Conservation (phyloP, 2,329 filamentous ascomycete genomes). For the Pseudogymnoascus sp. region DNA sequence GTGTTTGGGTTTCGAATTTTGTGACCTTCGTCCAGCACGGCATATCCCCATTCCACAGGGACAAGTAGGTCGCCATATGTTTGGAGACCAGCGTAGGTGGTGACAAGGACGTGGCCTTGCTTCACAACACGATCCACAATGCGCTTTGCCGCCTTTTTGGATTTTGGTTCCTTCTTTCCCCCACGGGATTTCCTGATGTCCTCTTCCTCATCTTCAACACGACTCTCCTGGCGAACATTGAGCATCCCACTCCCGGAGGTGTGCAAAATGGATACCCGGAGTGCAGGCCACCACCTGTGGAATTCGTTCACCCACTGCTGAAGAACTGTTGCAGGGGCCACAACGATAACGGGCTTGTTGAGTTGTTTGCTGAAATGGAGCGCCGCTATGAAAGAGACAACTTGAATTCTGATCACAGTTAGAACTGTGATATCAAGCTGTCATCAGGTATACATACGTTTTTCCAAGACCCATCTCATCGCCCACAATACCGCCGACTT, state of each 20-base stretch:
- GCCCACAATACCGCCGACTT: slow-evolving; percentile 87
- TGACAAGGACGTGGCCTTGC: slow-evolving; percentile 87
- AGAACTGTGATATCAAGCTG: slow-evolving; percentile 11
- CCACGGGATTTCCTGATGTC: slow-evolving; percentile 37
- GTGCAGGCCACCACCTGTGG: slow-evolving; percentile 98
- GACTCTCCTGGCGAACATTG: slow-evolving; percentile 61
- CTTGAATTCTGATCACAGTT: slow-evolving; percentile 35
- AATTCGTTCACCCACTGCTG: slow-evolving; percentile 99
- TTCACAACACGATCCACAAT: slow-evolving; percentile 76
- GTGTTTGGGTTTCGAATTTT: slow-evolving; percentile 97
- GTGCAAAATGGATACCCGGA: slow-evolving; percentile 90
- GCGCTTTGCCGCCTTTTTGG: slow-evolving; percentile 62
- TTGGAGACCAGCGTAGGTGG: slow-evolving; percentile 92
- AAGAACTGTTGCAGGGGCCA: slow-evolving; percentile 89
- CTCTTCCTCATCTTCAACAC: slow-evolving; percentile 45
- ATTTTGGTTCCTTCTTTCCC: slow-evolving; percentile 39
- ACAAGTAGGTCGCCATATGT: slow-evolving; percentile 80
- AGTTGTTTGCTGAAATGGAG: slow-evolving; percentile 87
- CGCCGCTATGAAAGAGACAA: slow-evolving; percentile 74
- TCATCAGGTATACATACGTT: slow-evolving; percentile 38
- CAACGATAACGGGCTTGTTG: slow-evolving; percentile 76
- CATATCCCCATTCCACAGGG: slow-evolving; percentile 82
- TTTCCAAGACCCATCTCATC: slow-evolving; percentile 99
- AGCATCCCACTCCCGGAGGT: slow-evolving; percentile 96
- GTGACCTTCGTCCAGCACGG: slow-evolving; percentile 92